phyloP scores from a whole-genome alignment of 2,329 filamentous ascomycete species.

The Pleomassaria siparia region DNA sequence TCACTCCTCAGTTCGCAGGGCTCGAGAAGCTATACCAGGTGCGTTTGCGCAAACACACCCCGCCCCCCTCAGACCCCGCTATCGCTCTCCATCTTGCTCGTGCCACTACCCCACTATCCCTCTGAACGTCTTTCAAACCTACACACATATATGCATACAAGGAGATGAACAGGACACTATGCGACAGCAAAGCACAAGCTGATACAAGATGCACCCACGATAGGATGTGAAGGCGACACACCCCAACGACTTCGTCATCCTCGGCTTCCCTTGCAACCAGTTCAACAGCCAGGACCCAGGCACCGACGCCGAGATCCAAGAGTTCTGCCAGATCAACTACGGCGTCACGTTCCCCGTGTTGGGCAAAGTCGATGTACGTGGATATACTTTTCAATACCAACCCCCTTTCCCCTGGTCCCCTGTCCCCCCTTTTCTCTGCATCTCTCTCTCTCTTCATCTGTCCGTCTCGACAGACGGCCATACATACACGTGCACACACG shows the following conservation, averaged over 20 bases:
- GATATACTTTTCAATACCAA: slow-evolving; percentile 4
- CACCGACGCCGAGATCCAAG: slow-evolving; percentile 62
- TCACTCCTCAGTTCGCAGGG: slow-evolving; percentile 91
- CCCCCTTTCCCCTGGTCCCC: neutral
- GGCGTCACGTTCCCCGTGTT: slow-evolving; percentile 90
- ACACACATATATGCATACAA: too few species aligned
- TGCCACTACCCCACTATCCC: neutral
- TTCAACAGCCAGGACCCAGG: slow-evolving; percentile 91
- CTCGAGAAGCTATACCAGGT: slow-evolving; percentile 89
- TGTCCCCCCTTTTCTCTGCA: slow-evolving; percentile 1
- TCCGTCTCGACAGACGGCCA: too few species aligned
- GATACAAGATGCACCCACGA: neutral
- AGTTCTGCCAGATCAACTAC: slow-evolving; percentile 89
- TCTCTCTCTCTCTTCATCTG: neutral
- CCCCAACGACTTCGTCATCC: slow-evolving; percentile 77
- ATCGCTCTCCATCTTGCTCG: neutral
- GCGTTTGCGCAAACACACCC: slow-evolving; percentile 3
- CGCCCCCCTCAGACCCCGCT: neutral
- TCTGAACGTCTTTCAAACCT: neutral
- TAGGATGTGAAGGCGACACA: slow-evolving; percentile 64
- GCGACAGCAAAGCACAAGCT: neutral
- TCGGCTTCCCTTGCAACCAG: slow-evolving; percentile 99
- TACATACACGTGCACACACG: too few species aligned
- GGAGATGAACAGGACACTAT: too few species aligned
- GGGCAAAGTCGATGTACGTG: slow-evolving; percentile 78